phyloP scores from a whole-genome alignment of 306 rosid species.

The Rosa rugosa region DNA sequence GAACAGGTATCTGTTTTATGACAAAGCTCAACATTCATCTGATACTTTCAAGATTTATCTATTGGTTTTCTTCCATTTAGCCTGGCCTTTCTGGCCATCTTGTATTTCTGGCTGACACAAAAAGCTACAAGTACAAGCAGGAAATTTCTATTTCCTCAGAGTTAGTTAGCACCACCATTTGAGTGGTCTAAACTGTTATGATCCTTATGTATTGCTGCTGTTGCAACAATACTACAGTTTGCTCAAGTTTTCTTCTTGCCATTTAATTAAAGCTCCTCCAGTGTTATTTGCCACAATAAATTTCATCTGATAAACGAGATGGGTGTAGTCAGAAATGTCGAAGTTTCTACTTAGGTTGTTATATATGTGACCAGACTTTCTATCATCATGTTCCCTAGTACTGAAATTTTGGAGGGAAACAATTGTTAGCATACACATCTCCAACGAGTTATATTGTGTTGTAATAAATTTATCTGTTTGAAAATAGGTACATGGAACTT shows the following conservation, averaged over 20 bases:
- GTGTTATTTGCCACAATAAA: not conserved
- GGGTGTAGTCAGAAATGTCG: not conserved
- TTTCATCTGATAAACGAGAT: not conserved
- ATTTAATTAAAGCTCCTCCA: not conserved
- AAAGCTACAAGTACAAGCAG: not conserved
- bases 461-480: constrained; percentile 8
- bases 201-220: not conserved
- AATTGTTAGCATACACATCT: not conserved
- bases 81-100: not conserved
- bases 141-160: not conserved
- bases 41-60: not conserved
- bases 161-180: not conserved
- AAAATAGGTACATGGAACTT: constrained; percentile 37
- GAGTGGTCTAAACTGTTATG: not conserved
- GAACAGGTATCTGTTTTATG: constrained; percentile 25
- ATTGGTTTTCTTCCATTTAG: not conserved
- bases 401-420: not conserved
- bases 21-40: not conserved
- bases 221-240: not conserved
- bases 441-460: not conserved
- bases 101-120: not conserved
- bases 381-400: not conserved
- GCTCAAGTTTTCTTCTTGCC: not conserved
- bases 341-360: not conserved
- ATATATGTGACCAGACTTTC: not conserved